Evolutionary conservation across 495 filamentous ascomycete species (phyloP), one percentile per base, ranked within the genome.

Genomic region (Rostrohypoxylon terebratum): DNA sequence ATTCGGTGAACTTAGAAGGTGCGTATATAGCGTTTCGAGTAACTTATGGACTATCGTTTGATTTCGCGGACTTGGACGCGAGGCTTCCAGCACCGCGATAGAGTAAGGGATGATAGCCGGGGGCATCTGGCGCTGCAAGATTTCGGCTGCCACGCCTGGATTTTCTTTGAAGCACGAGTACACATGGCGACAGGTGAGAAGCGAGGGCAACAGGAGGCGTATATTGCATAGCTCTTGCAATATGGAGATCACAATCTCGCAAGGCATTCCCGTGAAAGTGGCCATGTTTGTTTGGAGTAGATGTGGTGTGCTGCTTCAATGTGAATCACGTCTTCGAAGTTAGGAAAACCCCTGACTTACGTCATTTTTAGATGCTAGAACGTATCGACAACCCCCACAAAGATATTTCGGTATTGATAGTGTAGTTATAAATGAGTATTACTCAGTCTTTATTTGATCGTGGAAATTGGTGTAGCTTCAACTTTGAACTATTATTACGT

Each of bases 1-100:
- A 55, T 51, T 60, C 64, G 64, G 64, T 60, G 42, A 67, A 60
- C 55, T 67, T 67, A 55, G 55, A 67, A 33, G 64, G 55, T 67
- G 44, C 45, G 44, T 60, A 67, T 53, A 59, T 60, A 67, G 21
- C 54, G 55, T 60, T 44, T 60, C 64, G 45, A 67, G 55, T 44
- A 67, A 45, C 20, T 60, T 55, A 38, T 59, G 31, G 42, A 67
- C 55, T 38, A 7, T 11, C 31, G 31, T 33, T 53, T 60, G 31
- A 60, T 59, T 31, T 59, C 63, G 63, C 51, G 55, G 64, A 18
- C 23, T 54, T 20, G 60, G 44, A 59, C 7, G 55, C 20, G 64
- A 59, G 55, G 64, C 64, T 67, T 67, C 55, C 44, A 67, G 21
- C 44, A 60, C 31, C 20, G 45, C 64, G 44, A 67, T 34, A 45